phyloP scores from a whole-genome alignment of 2,329 filamentous ascomycete species.

The Diplodia sapinea region DNA sequence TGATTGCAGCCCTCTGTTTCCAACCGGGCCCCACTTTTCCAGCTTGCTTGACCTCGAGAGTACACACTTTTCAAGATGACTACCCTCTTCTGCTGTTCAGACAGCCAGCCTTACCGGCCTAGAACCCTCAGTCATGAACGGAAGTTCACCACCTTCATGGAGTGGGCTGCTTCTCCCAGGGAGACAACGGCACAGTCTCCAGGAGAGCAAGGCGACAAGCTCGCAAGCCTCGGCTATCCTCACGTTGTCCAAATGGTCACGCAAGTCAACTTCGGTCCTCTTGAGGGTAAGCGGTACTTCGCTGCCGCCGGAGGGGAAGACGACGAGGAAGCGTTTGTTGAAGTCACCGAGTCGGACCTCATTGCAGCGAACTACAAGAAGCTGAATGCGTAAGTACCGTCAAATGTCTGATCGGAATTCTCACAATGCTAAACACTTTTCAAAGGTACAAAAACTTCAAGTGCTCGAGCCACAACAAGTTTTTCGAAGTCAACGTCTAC shows the following conservation, averaged over 20 bases:
- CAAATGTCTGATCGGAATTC: background rate
- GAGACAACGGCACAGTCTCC: conserved; percentile 15
- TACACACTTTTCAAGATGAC: conserved; percentile 32
- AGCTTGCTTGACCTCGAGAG: too few species aligned
- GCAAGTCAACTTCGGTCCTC: conserved; percentile 54
- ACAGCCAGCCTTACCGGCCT: conserved; percentile 33
- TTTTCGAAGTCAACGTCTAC: conserved; percentile 59
- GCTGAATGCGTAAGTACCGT: conserved; percentile 49
- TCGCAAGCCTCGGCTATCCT: conserved; percentile 20
- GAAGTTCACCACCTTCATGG: conserved; percentile 39
- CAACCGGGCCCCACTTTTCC: too few species aligned
- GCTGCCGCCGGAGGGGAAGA: conserved; percentile 32
- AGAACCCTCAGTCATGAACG: conserved; percentile 35
- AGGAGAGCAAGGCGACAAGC: background rate
- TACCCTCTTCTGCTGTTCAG: conserved; percentile 37
- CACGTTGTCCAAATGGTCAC: conserved; percentile 52
- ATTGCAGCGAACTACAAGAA: conserved; percentile 54
- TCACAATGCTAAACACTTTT: background rate
- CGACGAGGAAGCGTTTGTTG: conserved; percentile 39
- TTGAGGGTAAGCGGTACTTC: conserved; percentile 55
- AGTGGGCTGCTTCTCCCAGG: conserved; percentile 43
- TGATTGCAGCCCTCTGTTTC: too few species aligned
- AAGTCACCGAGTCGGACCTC: conserved; percentile 48
- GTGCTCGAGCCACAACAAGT: conserved; percentile 52
- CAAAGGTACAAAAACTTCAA: conserved; percentile 57